Evolutionary conservation across 495 filamentous ascomycete genomes (phyloP), one percentile per base, ranked within the genome.

Genomic region (Aspergillus bertholletiae): DNA sequence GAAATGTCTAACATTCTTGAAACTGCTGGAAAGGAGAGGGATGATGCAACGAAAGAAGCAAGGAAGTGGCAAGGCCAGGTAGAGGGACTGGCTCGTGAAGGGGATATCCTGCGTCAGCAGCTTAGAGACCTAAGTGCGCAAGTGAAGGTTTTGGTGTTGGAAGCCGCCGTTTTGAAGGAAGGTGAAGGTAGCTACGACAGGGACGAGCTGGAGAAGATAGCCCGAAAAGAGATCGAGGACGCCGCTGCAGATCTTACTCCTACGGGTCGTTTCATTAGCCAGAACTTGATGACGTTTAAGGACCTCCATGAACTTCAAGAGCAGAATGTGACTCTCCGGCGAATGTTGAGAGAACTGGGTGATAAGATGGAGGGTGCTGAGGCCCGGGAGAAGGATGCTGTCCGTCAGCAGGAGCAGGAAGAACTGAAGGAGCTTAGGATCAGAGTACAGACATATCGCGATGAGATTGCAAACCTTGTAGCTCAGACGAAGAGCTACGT

Each of bases 361-460:
- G 86, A 90, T 51, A 82, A 87, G 65, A 95, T 96, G 88, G 94
- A 97, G 71, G 88, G 88, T 18, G 88, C 90, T 61, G 93, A 96
- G 63, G 89, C 91, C 0, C 72, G 84, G 35, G 80, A 81, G 30
- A 86, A 86, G 46, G 80, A 87, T 62, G 77, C 79, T 22, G 81
- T 88, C 55, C 82, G 85, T 13, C 85, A 85, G 32, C 78, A 88
- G 55, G 86, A 92, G 44, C 84, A 83, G 37, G 81, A 88, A 30
- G 87, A 95, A 58, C 77, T 90, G 15, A 80, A 89, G 57, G 77
- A 84, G 35, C 69, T 94, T 12, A 80, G 87, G 39, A 79, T 81
- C 32, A 80, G 88, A 24, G 72, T 81, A 13, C 78, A 80, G 52
- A 78, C 78, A 13, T 80, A 83, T 58, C 75, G 84, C 28, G 78